Evolutionary conservation across 331 rosid species (phyloP), one percentile per base, ranked within the genome.

Genomic region (Saraca asoca): DNA sequence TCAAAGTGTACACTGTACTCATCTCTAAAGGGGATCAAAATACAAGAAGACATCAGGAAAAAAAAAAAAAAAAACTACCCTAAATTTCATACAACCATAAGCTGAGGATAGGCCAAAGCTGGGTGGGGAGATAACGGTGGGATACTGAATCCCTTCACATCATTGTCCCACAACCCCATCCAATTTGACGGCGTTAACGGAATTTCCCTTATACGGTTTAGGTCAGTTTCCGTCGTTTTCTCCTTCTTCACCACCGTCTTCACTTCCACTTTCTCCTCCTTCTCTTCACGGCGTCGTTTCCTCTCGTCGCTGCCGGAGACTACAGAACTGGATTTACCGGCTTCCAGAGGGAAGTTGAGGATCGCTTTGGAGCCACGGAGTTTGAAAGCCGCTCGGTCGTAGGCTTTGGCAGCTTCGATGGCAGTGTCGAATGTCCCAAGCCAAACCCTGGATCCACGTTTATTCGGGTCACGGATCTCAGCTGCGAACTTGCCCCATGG

Each of bases 401-500:
- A 94, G 5, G 99, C 96, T 77, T 79, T 86, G 39, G 99, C 99
- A 5, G 99, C 99, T 14, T 94, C 96, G 7, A 91, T 73, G 5
- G 95, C 97, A 0, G 87, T 80, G 24, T 91, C 88, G 56, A 81
- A 91, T 5, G 97, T 91, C 10, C 97, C 97, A 0, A 91, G 80
- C 97, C 97, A 88, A 35, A 91, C 85, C 48, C 97, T 77, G 0
- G 95, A 82, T 53, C 97, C 97, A 5, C 82, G 80, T 18, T 83
- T 81, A 61, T 83, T 88, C 50, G 97, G 97, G 59, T 91, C 96
- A 2, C 96, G 80, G 51, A 91, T 91, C 85, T 91, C 97, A 8
- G 97, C 87, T 0, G 97, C 97, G 63, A 14, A 91, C 73, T 91
- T 91, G 0, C 97, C 97, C 97, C 97, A 91, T 29, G 97, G 95